A percentile compares a stretch with the other conserved stretches of the same genome.
phyloP scores from a whole-genome alignment of 2,329 filamentous ascomycete genomes.

The Botrytis fabae region DNA sequence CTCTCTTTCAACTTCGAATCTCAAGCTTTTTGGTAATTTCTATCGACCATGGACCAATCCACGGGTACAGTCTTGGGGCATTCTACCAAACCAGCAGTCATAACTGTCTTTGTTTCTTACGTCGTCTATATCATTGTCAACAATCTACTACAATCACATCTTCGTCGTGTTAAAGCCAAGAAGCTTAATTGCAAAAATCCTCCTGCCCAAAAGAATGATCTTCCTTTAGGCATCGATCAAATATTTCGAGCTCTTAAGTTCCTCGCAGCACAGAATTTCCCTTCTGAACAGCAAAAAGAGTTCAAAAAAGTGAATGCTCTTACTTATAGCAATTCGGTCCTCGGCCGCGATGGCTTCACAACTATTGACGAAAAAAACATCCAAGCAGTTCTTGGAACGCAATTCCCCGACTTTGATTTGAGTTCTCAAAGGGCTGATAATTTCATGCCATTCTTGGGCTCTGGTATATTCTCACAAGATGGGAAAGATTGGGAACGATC shows the following conservation, averaged over 20 bases:
- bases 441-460: slow-evolving; percentile 44
- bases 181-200: slow-evolving; percentile 36
- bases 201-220: slow-evolving; percentile 29
- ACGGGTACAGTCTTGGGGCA: background rate
- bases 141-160: slow-evolving; percentile 22
- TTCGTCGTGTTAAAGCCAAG: slow-evolving; percentile 30
- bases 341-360: slow-evolving; percentile 30
- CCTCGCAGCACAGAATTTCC: slow-evolving; percentile 33
- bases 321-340: slow-evolving; percentile 33
- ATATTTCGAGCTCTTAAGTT: slow-evolving; percentile 32
- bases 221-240: slow-evolving; percentile 37
- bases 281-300: slow-evolving; percentile 41
- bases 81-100: background rate
- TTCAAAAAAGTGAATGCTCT: slow-evolving; percentile 40
- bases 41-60: background rate
- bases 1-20: background rate
- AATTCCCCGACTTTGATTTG: slow-evolving; percentile 53
- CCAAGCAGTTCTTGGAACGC: slow-evolving; percentile 54
- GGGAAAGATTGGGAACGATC: slow-evolving; percentile 39
- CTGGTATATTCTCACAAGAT: slow-evolving; percentile 40
- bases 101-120: background rate
- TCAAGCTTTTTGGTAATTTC: background rate
- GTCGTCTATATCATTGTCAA: background rate
- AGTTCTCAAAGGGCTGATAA: slow-evolving; percentile 56
- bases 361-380: slow-evolving; percentile 49